Evolutionary conservation across 305 asterid genomes (phyloP).

Genomic region (Euphrasia arctica): DNA sequence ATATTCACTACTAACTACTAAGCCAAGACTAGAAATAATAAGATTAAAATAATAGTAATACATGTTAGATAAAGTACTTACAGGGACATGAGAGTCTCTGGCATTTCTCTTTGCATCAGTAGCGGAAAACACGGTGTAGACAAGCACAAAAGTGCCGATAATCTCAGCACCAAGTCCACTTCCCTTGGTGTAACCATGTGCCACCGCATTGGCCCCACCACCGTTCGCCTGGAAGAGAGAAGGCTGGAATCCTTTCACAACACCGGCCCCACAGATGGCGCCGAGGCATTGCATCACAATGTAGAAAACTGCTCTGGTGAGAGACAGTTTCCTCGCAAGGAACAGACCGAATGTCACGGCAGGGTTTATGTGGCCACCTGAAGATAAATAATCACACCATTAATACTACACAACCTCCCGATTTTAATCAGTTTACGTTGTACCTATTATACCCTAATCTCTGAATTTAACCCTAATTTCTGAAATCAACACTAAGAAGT

Average conservation of each 20-base stretch:
- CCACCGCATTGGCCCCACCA: conserved; percentile 61
- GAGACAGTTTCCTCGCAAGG: conserved; percentile 67
- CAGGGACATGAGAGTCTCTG: conserved; percentile 77
- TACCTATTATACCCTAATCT: not conserved
- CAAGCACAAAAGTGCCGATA: conserved; percentile 66
- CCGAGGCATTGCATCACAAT: conserved; percentile 74
- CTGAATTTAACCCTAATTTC: not conserved
- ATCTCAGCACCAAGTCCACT: conserved; percentile 79
- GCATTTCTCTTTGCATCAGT: conserved; percentile 87
- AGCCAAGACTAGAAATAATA: not conserved
- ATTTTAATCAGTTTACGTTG: too few species aligned
- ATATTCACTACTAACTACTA: too few species aligned
- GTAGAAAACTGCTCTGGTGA: conserved; percentile 61
- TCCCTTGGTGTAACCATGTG: conserved; percentile 67
- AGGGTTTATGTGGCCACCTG: conserved; percentile 85
- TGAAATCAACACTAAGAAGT: not conserved
- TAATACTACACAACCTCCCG: not conserved
- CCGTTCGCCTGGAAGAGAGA: conserved; percentile 41
- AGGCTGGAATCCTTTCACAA: conserved; percentile 74
- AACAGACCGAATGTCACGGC: conserved; percentile 75
- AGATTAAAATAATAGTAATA: not conserved
- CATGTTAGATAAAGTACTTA: conserved; percentile 28
- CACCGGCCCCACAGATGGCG: conserved; percentile 75
- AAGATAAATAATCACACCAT: conserved; percentile 5
- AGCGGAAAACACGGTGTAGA: conserved; percentile 73